These are phyloP conservation scores for Hypoxylon rickii DNA, from an alignment of 495 filamentous ascomycete genomes.

Conservation along the genomic window DNA sequence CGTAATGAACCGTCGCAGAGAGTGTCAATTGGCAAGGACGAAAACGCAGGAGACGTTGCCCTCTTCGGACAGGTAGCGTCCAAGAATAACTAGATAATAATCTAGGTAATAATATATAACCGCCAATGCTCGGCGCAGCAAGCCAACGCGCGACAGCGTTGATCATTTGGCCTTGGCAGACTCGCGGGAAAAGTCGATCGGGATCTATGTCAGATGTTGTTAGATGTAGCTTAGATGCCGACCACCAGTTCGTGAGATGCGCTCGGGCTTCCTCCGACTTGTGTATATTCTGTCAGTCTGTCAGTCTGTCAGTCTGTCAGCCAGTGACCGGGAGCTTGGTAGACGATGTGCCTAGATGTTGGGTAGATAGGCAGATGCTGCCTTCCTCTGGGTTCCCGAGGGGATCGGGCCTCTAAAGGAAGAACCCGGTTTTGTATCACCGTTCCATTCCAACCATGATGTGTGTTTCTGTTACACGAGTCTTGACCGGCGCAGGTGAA, in stretches of 20 bases:
- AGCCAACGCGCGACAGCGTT: slow-evolving; percentile 14
- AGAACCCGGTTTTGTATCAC: slow-evolving; percentile 25
- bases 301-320: too few species aligned
- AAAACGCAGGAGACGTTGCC: background rate
- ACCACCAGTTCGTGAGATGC: slow-evolving; percentile 7
- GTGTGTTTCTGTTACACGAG: slow-evolving; percentile 20
- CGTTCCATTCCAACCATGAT: slow-evolving; percentile 29
- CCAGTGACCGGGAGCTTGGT: background rate
- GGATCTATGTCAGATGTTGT: slow-evolving; percentile 12
- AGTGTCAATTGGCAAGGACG: slow-evolving; percentile 22
- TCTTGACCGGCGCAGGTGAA: background rate
- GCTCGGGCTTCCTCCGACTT: slow-evolving; percentile 3
- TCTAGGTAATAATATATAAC: slow-evolving; percentile 12
- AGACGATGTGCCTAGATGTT: too few species aligned
- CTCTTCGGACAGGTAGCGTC: slow-evolving; percentile 7
- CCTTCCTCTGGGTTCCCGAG: too few species aligned
- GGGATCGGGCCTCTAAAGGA: slow-evolving; percentile 19
- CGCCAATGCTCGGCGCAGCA: slow-evolving; percentile 34
- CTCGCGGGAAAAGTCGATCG: slow-evolving; percentile 15
- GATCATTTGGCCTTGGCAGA: slow-evolving; percentile 29
- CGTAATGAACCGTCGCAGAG: slow-evolving; percentile 13
- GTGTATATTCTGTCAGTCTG: too few species aligned
- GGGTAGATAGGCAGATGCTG: slow-evolving; percentile 2
- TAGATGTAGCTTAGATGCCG: too few species aligned
- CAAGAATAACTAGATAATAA: slow-evolving; percentile 11